Evolutionary conservation across 2,329 filamentous ascomycete genomes (phyloP).

Genomic region (Raffaelea albimanens): DNA sequence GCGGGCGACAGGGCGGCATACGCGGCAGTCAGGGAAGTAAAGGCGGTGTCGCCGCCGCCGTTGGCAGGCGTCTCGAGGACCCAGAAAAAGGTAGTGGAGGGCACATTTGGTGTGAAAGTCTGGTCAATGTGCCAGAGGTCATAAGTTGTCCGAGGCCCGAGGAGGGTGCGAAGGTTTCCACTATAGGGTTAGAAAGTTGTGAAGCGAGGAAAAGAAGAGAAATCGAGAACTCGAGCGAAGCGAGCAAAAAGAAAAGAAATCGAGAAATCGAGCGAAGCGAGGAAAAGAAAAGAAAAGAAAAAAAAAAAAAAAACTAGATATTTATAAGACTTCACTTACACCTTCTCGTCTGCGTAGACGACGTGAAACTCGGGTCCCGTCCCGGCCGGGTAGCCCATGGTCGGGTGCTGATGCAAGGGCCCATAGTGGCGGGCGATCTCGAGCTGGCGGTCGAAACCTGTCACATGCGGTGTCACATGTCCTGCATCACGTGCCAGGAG

Average conservation of each 20-base stretch:
- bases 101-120: slow-evolving; percentile 79
- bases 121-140: slow-evolving; percentile 88
- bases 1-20: slow-evolving; percentile 71
- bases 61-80: slow-evolving; percentile 68
- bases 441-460: too few relatives aligned
- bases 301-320: not conserved
- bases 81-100: slow-evolving; percentile 83
- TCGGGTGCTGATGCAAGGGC: slow-evolving; percentile 63
- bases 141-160: slow-evolving; percentile 62
- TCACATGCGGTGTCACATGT: too few relatives aligned
- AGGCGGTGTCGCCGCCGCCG: slow-evolving; percentile 72
- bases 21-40: slow-evolving; percentile 68
- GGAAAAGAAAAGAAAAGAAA: not conserved
- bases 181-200: not conserved
- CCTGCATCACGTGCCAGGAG: too few relatives aligned
- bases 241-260: not conserved
- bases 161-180: slow-evolving; percentile 31
- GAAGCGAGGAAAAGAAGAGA: not conserved
- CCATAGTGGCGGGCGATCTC: slow-evolving; percentile 51
- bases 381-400: slow-evolving; percentile 52
- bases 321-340: slow-evolving; percentile 9
- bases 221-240: not conserved
- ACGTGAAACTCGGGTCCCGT: slow-evolving; percentile 57
- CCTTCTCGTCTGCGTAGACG: slow-evolving; percentile 59
- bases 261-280: not conserved